These are phyloP conservation scores for Malania oleifera DNA, from an alignment of 164 flowering plant genomes.

Conservation along the genomic window DNA sequence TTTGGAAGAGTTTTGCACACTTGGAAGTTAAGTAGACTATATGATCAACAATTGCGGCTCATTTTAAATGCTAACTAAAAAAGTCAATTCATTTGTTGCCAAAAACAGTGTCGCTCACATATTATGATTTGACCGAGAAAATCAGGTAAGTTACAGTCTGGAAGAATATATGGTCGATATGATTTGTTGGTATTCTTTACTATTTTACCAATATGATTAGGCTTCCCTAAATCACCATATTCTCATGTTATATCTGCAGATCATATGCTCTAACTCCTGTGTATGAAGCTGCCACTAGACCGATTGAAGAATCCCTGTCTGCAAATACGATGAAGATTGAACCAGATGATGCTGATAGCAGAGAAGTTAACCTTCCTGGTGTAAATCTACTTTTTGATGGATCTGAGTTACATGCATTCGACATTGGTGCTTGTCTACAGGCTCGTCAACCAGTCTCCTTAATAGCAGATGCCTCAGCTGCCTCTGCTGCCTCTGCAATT, in stretches of 20 bases:
- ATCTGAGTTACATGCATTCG: slow-evolving; percentile 76
- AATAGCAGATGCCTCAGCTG: slow-evolving; percentile 80
- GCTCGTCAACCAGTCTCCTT: slow-evolving; percentile 89
- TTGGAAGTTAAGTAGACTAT: no score
- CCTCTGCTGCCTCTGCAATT: slow-evolving; percentile 48
- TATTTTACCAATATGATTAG: neutral
- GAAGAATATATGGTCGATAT: neutral
- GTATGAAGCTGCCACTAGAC: slow-evolving; percentile 75
- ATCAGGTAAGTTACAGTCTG: no score
- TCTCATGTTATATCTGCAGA: slow-evolving; percentile 36
- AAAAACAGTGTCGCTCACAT: no score
- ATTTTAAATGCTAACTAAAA: no score
- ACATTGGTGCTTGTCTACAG: slow-evolving; percentile 91
- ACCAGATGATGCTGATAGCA: slow-evolving; percentile 68
- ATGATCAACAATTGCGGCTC: no score
- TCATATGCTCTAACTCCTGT: slow-evolving; percentile 81
- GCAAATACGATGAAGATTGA: slow-evolving; percentile 41
- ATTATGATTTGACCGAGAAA: no score
- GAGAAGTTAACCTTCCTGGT: slow-evolving; percentile 78
- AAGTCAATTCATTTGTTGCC: no score
- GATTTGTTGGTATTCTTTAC: neutral
- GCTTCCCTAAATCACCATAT: neutral
- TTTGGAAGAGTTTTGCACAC: no score
- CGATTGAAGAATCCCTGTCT: slow-evolving; percentile 50
- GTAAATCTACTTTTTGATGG: slow-evolving; percentile 91